Evolutionary conservation across 164 flowering plant species (phyloP).

Genomic region (Saururus chinensis): DNA sequence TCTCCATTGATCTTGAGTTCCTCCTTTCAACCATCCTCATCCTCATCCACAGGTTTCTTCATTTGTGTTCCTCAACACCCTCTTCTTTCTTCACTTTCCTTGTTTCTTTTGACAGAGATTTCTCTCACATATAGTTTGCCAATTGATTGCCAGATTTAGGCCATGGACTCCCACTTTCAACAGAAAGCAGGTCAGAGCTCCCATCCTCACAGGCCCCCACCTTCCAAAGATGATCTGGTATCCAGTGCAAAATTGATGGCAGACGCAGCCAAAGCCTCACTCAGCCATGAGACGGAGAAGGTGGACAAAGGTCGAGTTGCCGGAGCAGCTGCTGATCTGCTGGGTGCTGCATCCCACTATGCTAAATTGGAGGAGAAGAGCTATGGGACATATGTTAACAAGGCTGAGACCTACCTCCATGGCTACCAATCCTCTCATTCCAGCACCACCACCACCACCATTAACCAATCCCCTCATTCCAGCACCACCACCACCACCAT

Average conservation of each 20-base stretch:
- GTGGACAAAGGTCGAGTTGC: constrained; percentile 37
- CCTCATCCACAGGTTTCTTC: no score
- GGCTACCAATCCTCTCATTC: constrained; percentile 25
- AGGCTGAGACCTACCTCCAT: constrained; percentile 47
- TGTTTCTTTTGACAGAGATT: no score
- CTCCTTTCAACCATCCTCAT: no score
- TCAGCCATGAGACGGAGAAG: constrained; percentile 15
- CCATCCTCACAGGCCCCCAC: constrained; percentile 22
- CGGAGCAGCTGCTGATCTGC: constrained; percentile 36
- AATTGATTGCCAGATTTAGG: no score
- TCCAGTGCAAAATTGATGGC: constrained; percentile 43
- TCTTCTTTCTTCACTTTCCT: background rate
- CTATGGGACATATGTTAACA: constrained; percentile 27
- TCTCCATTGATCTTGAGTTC: no score
- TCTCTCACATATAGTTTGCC: no score
- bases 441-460: constrained; percentile 5
- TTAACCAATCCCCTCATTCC: no score
- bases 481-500: constrained; percentile 5
- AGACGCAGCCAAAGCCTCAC: constrained; percentile 28
- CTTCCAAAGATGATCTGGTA: constrained; percentile 32
- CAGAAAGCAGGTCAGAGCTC: constrained; percentile 4
- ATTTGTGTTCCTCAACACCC: background rate
- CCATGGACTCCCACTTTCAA: background rate
- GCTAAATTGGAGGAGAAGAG: constrained; percentile 32
- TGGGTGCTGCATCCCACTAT: constrained; percentile 35